A percentile compares a stretch with the other conserved stretches of the same genome.
Conservation (phyloP, 768 basidiomycete genomes). For the Obba rivulosa region DNA sequence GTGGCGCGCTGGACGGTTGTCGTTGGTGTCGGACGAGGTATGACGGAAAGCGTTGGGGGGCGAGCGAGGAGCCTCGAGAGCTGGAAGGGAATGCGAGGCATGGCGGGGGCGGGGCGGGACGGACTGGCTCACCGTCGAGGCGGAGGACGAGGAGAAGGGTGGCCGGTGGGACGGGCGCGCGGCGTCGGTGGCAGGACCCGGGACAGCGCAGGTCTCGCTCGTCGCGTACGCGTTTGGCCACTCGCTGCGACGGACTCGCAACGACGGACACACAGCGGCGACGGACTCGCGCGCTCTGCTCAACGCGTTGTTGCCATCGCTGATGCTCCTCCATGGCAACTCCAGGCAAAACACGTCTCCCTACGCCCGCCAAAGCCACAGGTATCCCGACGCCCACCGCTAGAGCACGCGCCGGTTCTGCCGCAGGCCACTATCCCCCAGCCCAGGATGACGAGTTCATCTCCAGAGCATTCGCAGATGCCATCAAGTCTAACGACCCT, state of each 20-base stretch:
- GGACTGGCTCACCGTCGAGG: no score
- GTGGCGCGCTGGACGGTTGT: constrained; percentile 1
- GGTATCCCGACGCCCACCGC: constrained; percentile 65
- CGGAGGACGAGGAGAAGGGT: no score
- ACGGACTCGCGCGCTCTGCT: no score
- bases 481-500: constrained; percentile 77
- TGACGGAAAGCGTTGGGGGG: constrained; percentile 11
- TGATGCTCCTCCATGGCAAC: constrained; percentile 33
- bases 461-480: constrained; percentile 71
- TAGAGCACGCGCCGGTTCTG: constrained; percentile 64
- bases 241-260: no score
- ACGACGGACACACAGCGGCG: no score
- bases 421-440: constrained; percentile 25
- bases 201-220: no score
- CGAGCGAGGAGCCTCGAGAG: constrained; percentile 17
- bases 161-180: no score
- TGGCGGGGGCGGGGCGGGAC: neutral
- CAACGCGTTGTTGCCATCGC: no score
- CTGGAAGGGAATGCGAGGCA: constrained; percentile 23
- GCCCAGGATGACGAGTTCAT: constrained; percentile 51
- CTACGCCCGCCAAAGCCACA: constrained; percentile 39
- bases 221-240: no score
- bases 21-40: constrained; percentile 1
- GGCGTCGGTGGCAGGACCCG: no score
- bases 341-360: constrained; percentile 41